Percentiles rank a stretch among this genome's conserved stretches.
These are phyloP conservation scores for Cenchrus fungigraminus DNA, from an alignment of 176 grass and related monocot species.

Conservation along the genomic window DNA sequence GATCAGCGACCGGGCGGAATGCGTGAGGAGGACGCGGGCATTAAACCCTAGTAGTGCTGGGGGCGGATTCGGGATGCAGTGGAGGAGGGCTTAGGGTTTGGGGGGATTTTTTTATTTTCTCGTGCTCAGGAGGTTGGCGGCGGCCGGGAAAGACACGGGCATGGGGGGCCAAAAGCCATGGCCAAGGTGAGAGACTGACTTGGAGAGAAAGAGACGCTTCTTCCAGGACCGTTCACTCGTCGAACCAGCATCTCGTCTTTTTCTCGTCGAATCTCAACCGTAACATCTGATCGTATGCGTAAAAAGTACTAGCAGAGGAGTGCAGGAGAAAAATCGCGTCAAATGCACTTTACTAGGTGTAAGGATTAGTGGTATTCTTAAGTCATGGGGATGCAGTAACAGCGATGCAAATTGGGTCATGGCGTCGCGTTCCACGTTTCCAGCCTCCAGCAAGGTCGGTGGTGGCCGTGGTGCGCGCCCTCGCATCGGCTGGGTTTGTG, in stretches of 20 bases:
- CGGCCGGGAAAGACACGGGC: slow-evolving; percentile 31
- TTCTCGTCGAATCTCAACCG: neutral
- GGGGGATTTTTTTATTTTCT: neutral
- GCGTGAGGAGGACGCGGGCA: slow-evolving; percentile 34
- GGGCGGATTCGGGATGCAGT: slow-evolving; percentile 4
- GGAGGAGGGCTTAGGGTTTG: slow-evolving; percentile 46
- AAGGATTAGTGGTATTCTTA: neutral
- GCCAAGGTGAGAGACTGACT: slow-evolving; percentile 7
- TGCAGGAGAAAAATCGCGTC: too few relatives aligned
- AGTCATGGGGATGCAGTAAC: too few relatives aligned
- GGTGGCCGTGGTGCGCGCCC: neutral
- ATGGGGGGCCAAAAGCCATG: slow-evolving; percentile 17
- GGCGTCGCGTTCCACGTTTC: neutral
- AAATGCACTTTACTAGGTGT: too few relatives aligned
- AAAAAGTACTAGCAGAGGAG: too few relatives aligned
- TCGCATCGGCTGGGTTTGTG: neutral
- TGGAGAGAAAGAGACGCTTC: slow-evolving; percentile 35
- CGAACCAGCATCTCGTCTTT: neutral
- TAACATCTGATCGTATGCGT: neutral
- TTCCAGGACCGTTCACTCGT: neutral
- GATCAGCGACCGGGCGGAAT: slow-evolving; percentile 30
- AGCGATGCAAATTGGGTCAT: neutral
- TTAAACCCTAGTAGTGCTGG: slow-evolving; percentile 49
- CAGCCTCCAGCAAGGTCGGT: neutral
- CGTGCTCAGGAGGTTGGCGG: slow-evolving; percentile 4